Evolutionary conservation across 2,329 filamentous ascomycete genomes (phyloP).

Genomic region (Pyrenophora teres): DNA sequence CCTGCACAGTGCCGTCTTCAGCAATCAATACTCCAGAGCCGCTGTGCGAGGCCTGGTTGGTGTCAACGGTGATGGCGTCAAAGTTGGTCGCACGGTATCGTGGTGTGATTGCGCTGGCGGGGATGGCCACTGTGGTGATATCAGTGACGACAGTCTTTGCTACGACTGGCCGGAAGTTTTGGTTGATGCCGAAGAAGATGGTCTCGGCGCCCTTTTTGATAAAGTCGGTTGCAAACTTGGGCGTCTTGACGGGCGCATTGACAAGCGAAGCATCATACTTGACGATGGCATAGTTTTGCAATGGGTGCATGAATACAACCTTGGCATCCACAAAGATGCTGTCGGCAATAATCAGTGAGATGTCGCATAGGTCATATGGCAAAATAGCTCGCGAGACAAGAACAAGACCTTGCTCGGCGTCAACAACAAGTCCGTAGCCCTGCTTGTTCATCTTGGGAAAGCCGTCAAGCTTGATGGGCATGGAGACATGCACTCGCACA

Average conservation of each 20-base stretch:
- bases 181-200: constrained; percentile 97
- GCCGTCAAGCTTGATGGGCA: constrained; percentile 97
- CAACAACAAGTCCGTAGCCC: constrained; percentile 95
- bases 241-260: constrained; percentile 90
- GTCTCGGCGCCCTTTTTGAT: constrained; percentile 94
- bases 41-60: constrained; percentile 85
- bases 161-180: constrained; percentile 90
- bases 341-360: constrained; percentile 93
- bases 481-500: constrained; percentile 86
- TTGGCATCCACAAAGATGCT: constrained; percentile 94
- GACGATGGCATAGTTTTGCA: constrained; percentile 96
- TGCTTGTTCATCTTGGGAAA: constrained; percentile 94
- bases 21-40: constrained; percentile 91
- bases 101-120: constrained; percentile 87
- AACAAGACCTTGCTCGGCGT: constrained; percentile 93
- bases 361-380: constrained; percentile 95
- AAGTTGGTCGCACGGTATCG: constrained; percentile 94
- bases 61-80: constrained; percentile 96
- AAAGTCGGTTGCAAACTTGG: constrained; percentile 76
- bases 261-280: constrained; percentile 93
- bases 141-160: constrained; percentile 95
- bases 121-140: constrained; percentile 95
- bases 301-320: constrained; percentile 91
- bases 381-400: constrained; percentile 93
- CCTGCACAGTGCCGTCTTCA: constrained; percentile 89